Percentiles rank a stretch among this genome's conserved stretches.
Conservation (phyloP, 768 basidiomycete genomes). For the Pleurotus cornucopiae region DNA sequence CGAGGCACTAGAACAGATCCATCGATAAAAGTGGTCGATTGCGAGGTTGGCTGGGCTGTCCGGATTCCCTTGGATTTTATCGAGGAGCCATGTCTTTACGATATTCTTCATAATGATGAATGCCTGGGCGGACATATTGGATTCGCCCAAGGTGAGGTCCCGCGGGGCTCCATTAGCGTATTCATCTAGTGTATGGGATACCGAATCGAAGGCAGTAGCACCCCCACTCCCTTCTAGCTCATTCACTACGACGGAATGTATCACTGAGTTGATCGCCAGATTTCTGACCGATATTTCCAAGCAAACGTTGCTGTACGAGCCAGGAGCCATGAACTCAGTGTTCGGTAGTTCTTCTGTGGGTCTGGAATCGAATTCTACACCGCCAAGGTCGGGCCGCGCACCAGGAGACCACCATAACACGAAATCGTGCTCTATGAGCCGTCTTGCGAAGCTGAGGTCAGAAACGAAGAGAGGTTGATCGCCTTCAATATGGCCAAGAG, state of each 20-base stretch:
- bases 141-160: slow-evolving; percentile 83
- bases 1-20: slow-evolving; percentile 84
- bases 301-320: slow-evolving; percentile 91
- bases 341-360: slow-evolving; percentile 73
- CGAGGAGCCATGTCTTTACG: slow-evolving; percentile 88
- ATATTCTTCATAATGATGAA: slow-evolving; percentile 83
- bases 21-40: slow-evolving; percentile 96
- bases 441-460: slow-evolving; percentile 88
- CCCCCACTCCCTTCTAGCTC: slow-evolving; percentile 96
- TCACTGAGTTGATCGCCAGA: slow-evolving; percentile 88
- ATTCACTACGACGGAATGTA: slow-evolving; percentile 93
- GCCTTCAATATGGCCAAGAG: slow-evolving; percentile 87
- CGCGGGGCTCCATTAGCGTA: slow-evolving; percentile 69
- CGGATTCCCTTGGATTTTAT: slow-evolving; percentile 69
- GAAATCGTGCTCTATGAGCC: slow-evolving; percentile 82
- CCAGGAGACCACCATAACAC: slow-evolving; percentile 96
- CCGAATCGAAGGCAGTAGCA: slow-evolving; percentile 89
- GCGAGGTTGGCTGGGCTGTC: slow-evolving; percentile 64
- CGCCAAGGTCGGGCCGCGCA: slow-evolving; percentile 88
- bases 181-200: slow-evolving; percentile 86
- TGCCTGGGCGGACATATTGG: slow-evolving; percentile 80
- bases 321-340: slow-evolving; percentile 81
- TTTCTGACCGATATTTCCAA: slow-evolving; percentile 87
- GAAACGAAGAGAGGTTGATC: slow-evolving; percentile 86
- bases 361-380: slow-evolving; percentile 82